Base-by-base conservation (phyloP, 768 basidiomycete species). In the Coprinopsis sp. region DNA sequence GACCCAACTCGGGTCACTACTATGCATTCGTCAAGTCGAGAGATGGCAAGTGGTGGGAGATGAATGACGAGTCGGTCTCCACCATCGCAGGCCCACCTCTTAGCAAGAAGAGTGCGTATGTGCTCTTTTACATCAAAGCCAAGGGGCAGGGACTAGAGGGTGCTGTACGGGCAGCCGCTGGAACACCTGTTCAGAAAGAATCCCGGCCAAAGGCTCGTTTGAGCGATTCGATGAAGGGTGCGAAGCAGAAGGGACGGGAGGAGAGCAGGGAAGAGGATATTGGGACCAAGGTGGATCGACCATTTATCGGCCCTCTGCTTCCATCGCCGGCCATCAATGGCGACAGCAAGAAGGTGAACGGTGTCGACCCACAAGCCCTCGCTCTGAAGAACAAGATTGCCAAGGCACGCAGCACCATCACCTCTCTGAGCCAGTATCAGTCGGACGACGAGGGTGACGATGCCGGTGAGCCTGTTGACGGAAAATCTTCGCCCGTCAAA, bases 1-100 rank as follows among this genome's bases (percentile, higher is more conserved):
- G 93, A 4, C 91, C 94, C 12, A 90, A 96, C 59, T 94, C 89
- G 2, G 96, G 96, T 3, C 96, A 99, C 64, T 99, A 99, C 66
- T 91, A 81, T 53, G 85, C 94, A 14, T 84, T 80, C 56, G 81
- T 96, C 57, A 89, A 83, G 61, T 74, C 79, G 31, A 74, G 72
- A 28, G 68, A 77, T 27, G 84, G 81, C 10, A 68, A 68, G 28
- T 99, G 94, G 94, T 82, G 77, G 67, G 84, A 91, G 68, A 94
- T 94, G 84, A 95, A 99, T 67, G 96, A 99, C 60, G 91, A 93
- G 23, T 70, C 70, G 37, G 86, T 93, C 19, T 66, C 74, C 8
- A 57, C 66, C 3, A 58, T 64, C 12, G 59, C 54, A 14, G 52
- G 63, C 13, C 54, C 76, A 4, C 84, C 89, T 1, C 65, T 82